Evolutionary conservation across 352 stramenopile species (phyloP).

Genomic region (Plasmopara viticola): DNA sequence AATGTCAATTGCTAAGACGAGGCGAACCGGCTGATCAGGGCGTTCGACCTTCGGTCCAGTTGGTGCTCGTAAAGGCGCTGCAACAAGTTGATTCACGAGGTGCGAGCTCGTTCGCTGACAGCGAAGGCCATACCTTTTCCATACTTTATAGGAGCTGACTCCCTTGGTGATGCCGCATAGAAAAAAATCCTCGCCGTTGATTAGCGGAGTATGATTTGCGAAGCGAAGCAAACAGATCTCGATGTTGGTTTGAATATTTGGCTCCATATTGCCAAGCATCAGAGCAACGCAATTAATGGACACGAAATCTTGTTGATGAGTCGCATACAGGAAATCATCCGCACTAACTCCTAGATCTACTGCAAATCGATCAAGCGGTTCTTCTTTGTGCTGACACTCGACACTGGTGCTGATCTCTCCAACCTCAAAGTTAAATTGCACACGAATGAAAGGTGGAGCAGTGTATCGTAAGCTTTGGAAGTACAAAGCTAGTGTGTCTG

Average conservation of each 20-base stretch:
- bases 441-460: constrained; percentile 36
- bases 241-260: constrained; percentile 20
- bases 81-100: constrained; percentile 51
- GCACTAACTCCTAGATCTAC: constrained; percentile 30
- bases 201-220: constrained; percentile 63
- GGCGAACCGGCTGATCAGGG: constrained; percentile 7
- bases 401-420: constrained; percentile 28
- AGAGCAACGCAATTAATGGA: constrained; percentile 47
- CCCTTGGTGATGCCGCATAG: constrained; percentile 48
- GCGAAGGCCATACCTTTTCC: constrained; percentile 54
- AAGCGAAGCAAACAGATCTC: constrained; percentile 65
- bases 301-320: constrained; percentile 22
- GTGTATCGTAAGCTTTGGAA: constrained; percentile 68
- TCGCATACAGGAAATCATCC: constrained; percentile 42
- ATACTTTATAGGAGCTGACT: constrained; percentile 29
- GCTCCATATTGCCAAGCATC: constrained; percentile 22
- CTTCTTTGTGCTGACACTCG: constrained; percentile 26
- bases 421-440: constrained; percentile 59
- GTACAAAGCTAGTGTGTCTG: constrained; percentile 49
- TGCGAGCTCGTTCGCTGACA: constrained; percentile 26
- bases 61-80: constrained; percentile 20
- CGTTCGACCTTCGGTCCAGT: constrained; percentile 5
- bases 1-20: constrained; percentile 57
- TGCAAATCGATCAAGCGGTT: constrained; percentile 58
- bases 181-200: constrained; percentile 54